Percentiles rank a stretch among this genome's conserved stretches.
Conservation (phyloP, 345 rosid genomes). For the Populus pruinosa region DNA sequence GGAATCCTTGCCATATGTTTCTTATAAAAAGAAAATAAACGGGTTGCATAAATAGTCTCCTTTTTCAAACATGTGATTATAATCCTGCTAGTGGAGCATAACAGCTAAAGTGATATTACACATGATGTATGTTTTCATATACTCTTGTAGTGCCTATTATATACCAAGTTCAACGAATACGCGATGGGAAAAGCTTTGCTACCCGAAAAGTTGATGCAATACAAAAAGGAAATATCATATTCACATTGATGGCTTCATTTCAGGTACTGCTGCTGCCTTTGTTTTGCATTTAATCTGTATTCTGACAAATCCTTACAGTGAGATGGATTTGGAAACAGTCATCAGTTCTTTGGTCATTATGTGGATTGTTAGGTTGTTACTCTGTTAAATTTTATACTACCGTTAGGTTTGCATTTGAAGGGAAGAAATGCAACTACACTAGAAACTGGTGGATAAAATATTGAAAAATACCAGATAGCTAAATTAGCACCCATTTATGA, state of each 20-base stretch:
- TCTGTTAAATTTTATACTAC: no score
- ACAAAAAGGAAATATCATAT: constrained; percentile 77
- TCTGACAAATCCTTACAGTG: not conserved
- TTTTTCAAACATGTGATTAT: not conserved
- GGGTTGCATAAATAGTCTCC: not conserved
- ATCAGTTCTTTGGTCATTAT: not conserved
- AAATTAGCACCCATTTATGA: not conserved
- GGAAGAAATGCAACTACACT: not conserved
- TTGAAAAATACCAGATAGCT: not conserved
- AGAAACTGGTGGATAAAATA: not conserved
- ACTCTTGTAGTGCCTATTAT: constrained; percentile 71
- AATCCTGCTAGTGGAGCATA: not conserved
- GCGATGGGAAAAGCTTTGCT: constrained; percentile 91
- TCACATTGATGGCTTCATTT: constrained; percentile 85
- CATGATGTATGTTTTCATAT: not conserved
- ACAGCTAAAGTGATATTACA: not conserved
- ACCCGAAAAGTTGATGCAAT: constrained; percentile 88
- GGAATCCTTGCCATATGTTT: not conserved
- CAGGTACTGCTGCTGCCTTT: constrained; percentile 49
- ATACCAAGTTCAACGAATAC: constrained; percentile 73
- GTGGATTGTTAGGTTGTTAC: not conserved
- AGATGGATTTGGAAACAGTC: not conserved
- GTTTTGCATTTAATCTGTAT: constrained; percentile 1
- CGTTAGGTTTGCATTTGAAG: not conserved
- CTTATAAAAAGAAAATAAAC: not conserved